These are phyloP conservation scores for Hansenula anomala DNA, from an alignment of 1,139 yeast species.

Conservation along the genomic window DNA sequence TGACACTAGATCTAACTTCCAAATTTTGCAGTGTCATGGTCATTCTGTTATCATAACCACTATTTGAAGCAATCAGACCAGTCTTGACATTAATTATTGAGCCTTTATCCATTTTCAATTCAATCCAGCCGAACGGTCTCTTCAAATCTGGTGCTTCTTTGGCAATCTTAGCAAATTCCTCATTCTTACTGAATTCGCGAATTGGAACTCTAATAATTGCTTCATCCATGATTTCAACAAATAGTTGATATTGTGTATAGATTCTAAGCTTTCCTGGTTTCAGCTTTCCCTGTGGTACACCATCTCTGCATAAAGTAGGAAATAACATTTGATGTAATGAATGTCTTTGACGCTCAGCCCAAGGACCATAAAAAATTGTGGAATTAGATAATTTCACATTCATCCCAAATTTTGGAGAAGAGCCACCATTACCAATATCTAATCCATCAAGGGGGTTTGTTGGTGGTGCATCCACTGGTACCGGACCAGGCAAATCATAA, in stretches of 20 bases:
- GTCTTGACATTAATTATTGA: constrained; percentile 45
- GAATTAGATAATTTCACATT: constrained; percentile 58
- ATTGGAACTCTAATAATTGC: constrained; percentile 75
- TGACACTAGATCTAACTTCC: constrained; percentile 78
- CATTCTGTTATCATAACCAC: constrained; percentile 58
- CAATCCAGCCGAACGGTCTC: constrained; percentile 88
- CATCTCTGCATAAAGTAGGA: constrained; percentile 63
- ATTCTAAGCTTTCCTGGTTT: constrained; percentile 48
- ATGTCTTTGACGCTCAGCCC: constrained; percentile 86
- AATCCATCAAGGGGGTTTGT: constrained; percentile 31
- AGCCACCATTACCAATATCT: constrained; percentile 50
- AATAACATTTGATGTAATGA: constrained; percentile 62
- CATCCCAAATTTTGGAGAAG: constrained; percentile 63
- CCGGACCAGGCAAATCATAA: constrained; percentile 68
- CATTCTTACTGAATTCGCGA: constrained; percentile 78
- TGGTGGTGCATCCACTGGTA: constrained; percentile 35
- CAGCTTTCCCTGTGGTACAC: constrained; percentile 38
- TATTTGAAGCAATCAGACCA: constrained; percentile 47
- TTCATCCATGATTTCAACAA: constrained; percentile 53
- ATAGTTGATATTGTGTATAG: constrained; percentile 51
- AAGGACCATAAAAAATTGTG: constrained; percentile 84
- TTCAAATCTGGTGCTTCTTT: constrained; percentile 31
- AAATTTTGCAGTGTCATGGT: constrained; percentile 46
- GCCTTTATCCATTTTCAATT: constrained; percentile 53
- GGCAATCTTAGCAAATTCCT: constrained; percentile 27